phyloP scores from a whole-genome alignment of 441 rosid genomes.

The Capsella rubella region DNA sequence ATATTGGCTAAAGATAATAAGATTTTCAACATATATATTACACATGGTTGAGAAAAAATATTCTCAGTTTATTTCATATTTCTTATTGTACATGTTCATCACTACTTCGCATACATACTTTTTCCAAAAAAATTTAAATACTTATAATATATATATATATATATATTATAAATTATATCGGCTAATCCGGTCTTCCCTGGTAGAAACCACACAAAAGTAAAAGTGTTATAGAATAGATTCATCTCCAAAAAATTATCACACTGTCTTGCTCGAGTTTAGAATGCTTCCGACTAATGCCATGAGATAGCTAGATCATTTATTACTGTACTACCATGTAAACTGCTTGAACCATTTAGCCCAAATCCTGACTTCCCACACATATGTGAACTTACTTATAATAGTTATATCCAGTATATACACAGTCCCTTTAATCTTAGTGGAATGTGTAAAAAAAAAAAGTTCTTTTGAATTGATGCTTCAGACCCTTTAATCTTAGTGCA shows the following conservation, averaged over 20 bases:
- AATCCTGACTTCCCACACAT: too few relatives aligned
- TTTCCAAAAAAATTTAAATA: neutral
- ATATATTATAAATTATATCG: too few relatives aligned
- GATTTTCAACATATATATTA: neutral
- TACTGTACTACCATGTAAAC: too few relatives aligned
- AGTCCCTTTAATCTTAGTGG: conserved; percentile 12
- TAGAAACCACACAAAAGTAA: too few relatives aligned
- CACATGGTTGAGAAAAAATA: neutral
- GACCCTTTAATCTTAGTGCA: neutral
- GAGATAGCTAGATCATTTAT: too few relatives aligned
- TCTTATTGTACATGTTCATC: neutral
- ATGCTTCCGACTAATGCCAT: too few relatives aligned
- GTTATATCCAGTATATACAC: neutral
- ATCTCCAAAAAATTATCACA: too few relatives aligned
- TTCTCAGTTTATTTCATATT: neutral
- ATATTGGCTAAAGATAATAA: neutral
- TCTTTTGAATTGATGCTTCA: conserved; percentile 28
- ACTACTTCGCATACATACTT: neutral
- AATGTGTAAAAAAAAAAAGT: conserved; percentile 6
- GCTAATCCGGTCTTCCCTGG: too few relatives aligned
- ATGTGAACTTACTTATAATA: neutral
- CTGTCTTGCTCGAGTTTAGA: too few relatives aligned
- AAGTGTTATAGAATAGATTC: too few relatives aligned
- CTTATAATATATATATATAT: neutral
- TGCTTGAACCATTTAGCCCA: too few relatives aligned